Percentiles rank a stretch among this genome's conserved stretches.
Evolutionary conservation across 306 rosid genomes (phyloP).

Genomic region (Vicia sativa): DNA sequence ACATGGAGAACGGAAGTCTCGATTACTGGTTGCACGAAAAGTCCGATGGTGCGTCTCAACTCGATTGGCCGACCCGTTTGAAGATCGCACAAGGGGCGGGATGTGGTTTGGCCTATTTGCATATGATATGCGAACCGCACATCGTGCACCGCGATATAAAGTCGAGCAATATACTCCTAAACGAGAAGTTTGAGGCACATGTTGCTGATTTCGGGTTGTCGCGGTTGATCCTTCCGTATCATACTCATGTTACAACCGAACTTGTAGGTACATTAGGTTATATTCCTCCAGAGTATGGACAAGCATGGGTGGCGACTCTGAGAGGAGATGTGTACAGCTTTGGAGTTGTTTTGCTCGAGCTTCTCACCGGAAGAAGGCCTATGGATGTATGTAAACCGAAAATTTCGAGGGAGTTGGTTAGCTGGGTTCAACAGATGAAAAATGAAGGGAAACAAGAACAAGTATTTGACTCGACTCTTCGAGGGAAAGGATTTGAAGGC

Average conservation of each 20-base stretch:
- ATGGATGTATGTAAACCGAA: constrained; percentile 83
- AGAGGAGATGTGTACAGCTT: constrained; percentile 96
- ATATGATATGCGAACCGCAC: constrained; percentile 86
- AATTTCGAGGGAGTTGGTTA: constrained; percentile 76
- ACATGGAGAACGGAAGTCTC: constrained; percentile 94
- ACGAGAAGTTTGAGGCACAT: constrained; percentile 79
- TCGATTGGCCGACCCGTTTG: constrained; percentile 83
- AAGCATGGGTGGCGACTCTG: constrained; percentile 96
- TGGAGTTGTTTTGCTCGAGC: constrained; percentile 93
- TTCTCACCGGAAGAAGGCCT: constrained; percentile 86
- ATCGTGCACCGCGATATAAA: constrained; percentile 94
- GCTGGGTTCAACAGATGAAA: constrained; percentile 83
- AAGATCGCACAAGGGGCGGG: constrained; percentile 72
- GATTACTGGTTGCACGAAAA: constrained; percentile 96
- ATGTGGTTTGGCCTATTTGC: constrained; percentile 86
- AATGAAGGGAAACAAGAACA: constrained; percentile 74
- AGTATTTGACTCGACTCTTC: constrained; percentile 69
- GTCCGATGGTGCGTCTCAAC: constrained; percentile 70
- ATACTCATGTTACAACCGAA: constrained; percentile 96
- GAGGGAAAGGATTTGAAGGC: constrained; percentile 72
- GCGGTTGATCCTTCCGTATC: constrained; percentile 84
- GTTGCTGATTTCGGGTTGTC: constrained; percentile 95
- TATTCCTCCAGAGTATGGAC: constrained; percentile 97
- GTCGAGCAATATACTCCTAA: constrained; percentile 89
- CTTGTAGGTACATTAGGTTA: constrained; percentile 97